Base-by-base conservation (phyloP, 2,329 filamentous ascomycete species). In the Didymella pomorum region DNA sequence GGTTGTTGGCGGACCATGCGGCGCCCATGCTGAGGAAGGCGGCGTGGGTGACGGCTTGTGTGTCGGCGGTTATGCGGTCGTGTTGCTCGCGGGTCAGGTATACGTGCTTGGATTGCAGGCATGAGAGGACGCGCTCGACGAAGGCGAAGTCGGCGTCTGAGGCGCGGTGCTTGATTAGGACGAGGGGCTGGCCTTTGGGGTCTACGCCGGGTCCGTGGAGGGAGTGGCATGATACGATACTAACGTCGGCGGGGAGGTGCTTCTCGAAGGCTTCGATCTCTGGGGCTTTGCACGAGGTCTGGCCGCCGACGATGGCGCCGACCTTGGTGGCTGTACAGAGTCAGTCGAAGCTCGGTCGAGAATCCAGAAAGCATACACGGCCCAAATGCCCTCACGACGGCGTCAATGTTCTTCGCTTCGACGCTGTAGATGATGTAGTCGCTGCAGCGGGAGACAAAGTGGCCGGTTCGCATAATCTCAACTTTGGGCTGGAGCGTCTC, bases 341-440 rank as follows among this genome's bases (percentile, higher is more conserved):
- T 53, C 39, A 45, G 52, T 62, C 56, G 55, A 59, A 58, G 46
- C 44, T 54, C 61, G 43, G 20, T 25, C 44, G 45, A 49, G 35
- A 42, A 21, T 42, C 39, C 58, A 53, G 57, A 52, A 79, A 28
- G 52, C 89, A 82, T 92, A 97, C 93, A 97, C 70, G 94, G 94
- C 64, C 93, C 95, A 78, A 92, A 99, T 71, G 89, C 83, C 63
- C 89, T 89, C 71, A 97, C 95, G 70, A 97, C 91, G 67, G 85
- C 86, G 75, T 92, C 90, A 78, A 99, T 96, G 66, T 89, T 86
- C 70, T 93, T 92, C 62, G 95, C 95, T 80, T 98, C 94, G 78
- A 99, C 95, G 79, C 91, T 96, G 85, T 99, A 99, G 76, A 99
- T 93, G 80, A 97, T 97, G 79, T 93, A 98, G 84, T 98, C 94